Evolutionary conservation across 2,329 filamentous ascomycete species (phyloP).

Genomic region (Cladobotryum mycophilum): DNA sequence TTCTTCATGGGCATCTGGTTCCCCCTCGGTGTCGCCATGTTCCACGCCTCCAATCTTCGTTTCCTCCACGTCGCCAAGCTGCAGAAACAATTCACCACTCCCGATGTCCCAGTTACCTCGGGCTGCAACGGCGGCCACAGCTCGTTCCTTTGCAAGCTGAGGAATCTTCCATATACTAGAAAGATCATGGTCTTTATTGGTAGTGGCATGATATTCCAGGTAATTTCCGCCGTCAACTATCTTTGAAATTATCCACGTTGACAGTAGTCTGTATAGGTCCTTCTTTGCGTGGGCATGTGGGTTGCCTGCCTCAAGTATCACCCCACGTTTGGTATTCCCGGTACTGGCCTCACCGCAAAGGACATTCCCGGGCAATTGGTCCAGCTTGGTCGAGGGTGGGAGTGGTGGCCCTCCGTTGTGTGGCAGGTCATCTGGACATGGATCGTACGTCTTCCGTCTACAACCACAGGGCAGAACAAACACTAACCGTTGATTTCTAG

Average conservation of each 20-base stretch:
- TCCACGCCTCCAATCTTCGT: conserved; percentile 50
- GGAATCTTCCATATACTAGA: conserved; percentile 30
- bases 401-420: conserved; percentile 53
- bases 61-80: conserved; percentile 44
- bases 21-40: conserved; percentile 51
- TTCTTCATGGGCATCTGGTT: conserved; percentile 56
- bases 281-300: conserved; percentile 49
- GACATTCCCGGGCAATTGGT: conserved; percentile 36
- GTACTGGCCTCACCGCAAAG: conserved; percentile 26
- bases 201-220: conserved; percentile 43
- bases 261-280: conserved; percentile 31
- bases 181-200: conserved; percentile 40
- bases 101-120: conserved; percentile 10
- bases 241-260: neutral
- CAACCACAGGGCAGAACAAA: neutral
- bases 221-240: conserved; percentile 19
- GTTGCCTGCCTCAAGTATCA: conserved; percentile 54
- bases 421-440: conserved; percentile 53
- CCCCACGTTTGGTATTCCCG: conserved; percentile 39
- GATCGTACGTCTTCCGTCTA: conserved; percentile 26
- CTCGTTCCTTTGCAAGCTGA: conserved; percentile 29
- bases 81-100: conserved; percentile 36
- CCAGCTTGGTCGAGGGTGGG: conserved; percentile 43
- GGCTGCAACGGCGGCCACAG: conserved; percentile 23
- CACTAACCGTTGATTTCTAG: conserved; percentile 11